Base-by-base conservation (phyloP, 2,329 filamentous ascomycete species). In the Monosporascus sp. region DNA sequence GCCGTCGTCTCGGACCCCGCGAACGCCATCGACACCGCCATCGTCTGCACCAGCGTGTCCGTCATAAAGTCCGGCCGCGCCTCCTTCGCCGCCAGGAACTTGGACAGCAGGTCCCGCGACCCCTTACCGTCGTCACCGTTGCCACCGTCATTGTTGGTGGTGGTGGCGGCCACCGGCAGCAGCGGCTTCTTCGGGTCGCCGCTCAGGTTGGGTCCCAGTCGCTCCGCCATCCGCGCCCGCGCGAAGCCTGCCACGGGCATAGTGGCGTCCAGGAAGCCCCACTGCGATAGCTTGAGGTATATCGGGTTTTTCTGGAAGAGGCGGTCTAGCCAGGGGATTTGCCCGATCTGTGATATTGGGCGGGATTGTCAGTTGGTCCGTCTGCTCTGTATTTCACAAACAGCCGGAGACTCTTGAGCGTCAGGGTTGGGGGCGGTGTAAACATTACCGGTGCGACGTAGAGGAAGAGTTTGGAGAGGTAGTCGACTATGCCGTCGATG, bases 1-100 rank as follows among this genome's bases (percentile, higher is more conserved):
- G 87, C 88, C 0, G 89, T 93, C 0, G 89, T 93, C 69, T 94
- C 89, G 2, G 82, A 87, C 3, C 89, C 88, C 0, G 89, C 89
- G 60, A 88, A 83, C 0, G 80, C 80, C 86, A 89, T 89, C 54
- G 78, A 84, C n/a, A 86, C 81, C 49, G 85, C 86, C 72, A 88
- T 86, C 7, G 85, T 85, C 58, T 87, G 81, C 11, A 90, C 86
- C 8, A 87, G 76, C 3, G 76, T 77, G 62, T 89, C 84, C 24
- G 77, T 84, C 84, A 91, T 89, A 70, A 90, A 87, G 2, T 85
- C 81, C 0, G 86, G 86, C 44, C 86, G 81, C 19, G 83, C 78
- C 61, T 85, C 78, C 47, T 82, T 81, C 1, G 87, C 86, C 60
- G 85, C 81, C 9, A 88, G 79, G 68, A 91, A 90, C 67, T 89